Evolutionary conservation across 2,329 filamentous ascomycete genomes (phyloP), one percentile per base, ranked within the genome.

Genomic region (Bipolaris bicolor): DNA sequence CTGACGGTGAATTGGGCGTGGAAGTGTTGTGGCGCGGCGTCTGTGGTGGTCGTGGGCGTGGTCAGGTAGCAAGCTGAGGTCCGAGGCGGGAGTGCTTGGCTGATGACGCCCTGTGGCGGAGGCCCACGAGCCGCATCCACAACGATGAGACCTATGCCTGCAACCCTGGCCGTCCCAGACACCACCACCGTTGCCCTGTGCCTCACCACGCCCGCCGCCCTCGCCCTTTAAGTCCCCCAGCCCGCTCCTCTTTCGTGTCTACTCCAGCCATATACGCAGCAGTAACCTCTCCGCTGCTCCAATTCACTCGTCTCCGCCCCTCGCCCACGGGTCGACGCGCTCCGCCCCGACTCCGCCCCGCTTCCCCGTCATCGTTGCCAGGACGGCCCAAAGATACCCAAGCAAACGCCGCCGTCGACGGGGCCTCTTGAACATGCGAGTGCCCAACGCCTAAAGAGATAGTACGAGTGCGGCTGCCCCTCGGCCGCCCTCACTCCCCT

Each of bases 401-500:
- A 33, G 39, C 53, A 26, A 36, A 36, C 13, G n/a, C 37, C 50
- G 26, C 55, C 41, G 31, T 43, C 39, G 22, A 20, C 41, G 41
- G 33, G 36, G 34, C 44, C 41, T 55, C 51, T 51, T 60, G 63
- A 69, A 57, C 57, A 74, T 75, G 71, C 65, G 56, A 64, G 53
- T 62, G 56, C 52, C 46, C 52, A 29, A 54, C 57, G 44, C 51
- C 51, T 69, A 71, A 60, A 59, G 67, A 61, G 69, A 66, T 67
- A 67, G 63, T 64, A 74, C 76, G 76, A 78, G 76, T 70, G 72
- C 75, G 65, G 74, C 76, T 63, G 72, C 65, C 66, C 72, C 67
- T 52, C 63, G 71, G 67, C 75, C 72, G 66, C 73, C 72, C 60
- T 68, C 64, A 57, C 55, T 45, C 56, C 54, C 57, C 48, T 57